These are phyloP conservation scores for Dalechampia spathulata DNA, from an alignment of 441 rosid species.

Conservation along the genomic window DNA sequence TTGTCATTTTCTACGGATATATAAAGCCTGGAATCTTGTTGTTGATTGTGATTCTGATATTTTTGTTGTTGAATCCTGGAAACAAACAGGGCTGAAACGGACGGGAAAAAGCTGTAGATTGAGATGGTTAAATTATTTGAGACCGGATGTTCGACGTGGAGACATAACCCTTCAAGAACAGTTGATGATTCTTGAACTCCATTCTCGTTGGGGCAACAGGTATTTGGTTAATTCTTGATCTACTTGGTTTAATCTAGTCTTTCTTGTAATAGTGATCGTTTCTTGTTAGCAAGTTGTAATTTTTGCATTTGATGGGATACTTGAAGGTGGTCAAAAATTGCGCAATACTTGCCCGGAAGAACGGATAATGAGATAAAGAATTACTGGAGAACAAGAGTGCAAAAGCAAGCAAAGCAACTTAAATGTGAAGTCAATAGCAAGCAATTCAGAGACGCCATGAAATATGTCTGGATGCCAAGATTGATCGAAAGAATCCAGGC, in stretches of 20 bases:
- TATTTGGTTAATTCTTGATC: slow-evolving; percentile 6
- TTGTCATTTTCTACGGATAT: no score
- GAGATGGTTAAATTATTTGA: slow-evolving; percentile 83
- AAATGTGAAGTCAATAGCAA: slow-evolving; percentile 77
- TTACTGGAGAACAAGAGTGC: slow-evolving; percentile 92
- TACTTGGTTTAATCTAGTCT: no score
- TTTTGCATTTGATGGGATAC: neutral
- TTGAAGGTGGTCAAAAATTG: slow-evolving; percentile 84
- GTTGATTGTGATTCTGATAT: no score
- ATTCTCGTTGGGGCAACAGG: slow-evolving; percentile 93
- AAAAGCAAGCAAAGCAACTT: slow-evolving; percentile 85
- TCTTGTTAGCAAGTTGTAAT: neutral
- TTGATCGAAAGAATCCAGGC: slow-evolving; percentile 61
- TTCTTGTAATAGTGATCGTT: no score
- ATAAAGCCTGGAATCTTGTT: no score
- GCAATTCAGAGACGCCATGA: slow-evolving; percentile 71
- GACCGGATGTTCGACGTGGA: slow-evolving; percentile 88
- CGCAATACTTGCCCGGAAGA: slow-evolving; percentile 74
- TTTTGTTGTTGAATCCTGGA: no score
- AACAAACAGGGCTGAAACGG: slow-evolving; percentile 53
- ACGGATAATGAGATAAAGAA: slow-evolving; percentile 90
- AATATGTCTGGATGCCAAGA: slow-evolving; percentile 76
- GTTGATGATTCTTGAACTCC: slow-evolving; percentile 74
- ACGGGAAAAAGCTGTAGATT: slow-evolving; percentile 93
- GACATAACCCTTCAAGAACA: slow-evolving; percentile 78